Conservation (phyloP, 2,329 filamentous ascomycete genomes). For the Macrophomina pseudophaseolina region DNA sequence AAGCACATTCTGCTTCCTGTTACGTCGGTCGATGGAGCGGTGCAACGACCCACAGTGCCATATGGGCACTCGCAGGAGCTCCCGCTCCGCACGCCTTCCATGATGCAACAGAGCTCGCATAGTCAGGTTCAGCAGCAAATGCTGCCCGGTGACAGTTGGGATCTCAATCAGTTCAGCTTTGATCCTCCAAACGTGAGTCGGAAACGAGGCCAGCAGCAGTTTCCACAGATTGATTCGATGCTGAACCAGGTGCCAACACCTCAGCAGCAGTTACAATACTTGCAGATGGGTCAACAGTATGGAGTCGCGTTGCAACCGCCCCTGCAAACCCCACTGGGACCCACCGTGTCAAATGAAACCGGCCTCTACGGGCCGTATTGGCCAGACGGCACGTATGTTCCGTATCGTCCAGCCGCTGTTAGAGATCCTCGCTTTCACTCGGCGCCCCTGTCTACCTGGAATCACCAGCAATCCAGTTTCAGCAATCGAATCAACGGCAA, state of each 20-base stretch:
- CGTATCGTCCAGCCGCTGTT: conserved; percentile 47
- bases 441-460: conserved; percentile 39
- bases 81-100: conserved; percentile 39
- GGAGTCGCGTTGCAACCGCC: conserved; percentile 40
- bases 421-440: conserved; percentile 45
- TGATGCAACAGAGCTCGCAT: conserved; percentile 20
- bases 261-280: conserved; percentile 59
- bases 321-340: conserved; percentile 42
- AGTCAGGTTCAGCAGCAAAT: conserved; percentile 17
- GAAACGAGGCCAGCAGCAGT: conserved; percentile 50
- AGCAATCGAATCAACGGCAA: conserved; percentile 27
- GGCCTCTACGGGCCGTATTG: conserved; percentile 49
- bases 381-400: conserved; percentile 48
- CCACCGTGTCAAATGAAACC: conserved; percentile 48
- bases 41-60: conserved; percentile 34
- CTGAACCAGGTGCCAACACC: conserved; percentile 65
- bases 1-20: conserved; percentile 83
- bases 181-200: conserved; percentile 33
- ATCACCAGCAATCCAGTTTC: conserved; percentile 38
- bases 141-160: conserved; percentile 9
- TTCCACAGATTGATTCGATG: conserved; percentile 64
- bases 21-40: conserved; percentile 48
- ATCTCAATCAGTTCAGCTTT: conserved; percentile 14
- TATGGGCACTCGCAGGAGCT: conserved; percentile 44
- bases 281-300: conserved; percentile 44